phyloP scores from a whole-genome alignment of 73 alveolate species.

The Paramecium sexaurelia region DNA sequence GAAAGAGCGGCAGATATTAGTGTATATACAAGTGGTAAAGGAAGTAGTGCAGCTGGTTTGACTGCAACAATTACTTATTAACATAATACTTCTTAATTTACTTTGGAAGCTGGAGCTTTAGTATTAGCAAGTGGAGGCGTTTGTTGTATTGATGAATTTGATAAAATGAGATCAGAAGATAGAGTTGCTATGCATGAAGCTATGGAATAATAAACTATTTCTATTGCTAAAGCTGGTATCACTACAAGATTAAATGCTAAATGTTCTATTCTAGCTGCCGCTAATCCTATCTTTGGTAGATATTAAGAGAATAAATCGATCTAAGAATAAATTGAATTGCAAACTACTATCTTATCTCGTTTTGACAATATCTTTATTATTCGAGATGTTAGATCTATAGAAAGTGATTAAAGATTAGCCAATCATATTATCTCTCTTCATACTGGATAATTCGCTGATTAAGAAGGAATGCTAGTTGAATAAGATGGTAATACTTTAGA shows the following conservation, averaged over 20 bases:
- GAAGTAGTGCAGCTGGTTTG: constrained; percentile 99
- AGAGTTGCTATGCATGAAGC: constrained; percentile 99
- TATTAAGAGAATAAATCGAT: constrained; percentile 97
- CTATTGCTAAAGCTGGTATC: constrained; percentile 99
- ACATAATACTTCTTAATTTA: constrained; percentile 91
- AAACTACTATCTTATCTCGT: constrained; percentile 98
- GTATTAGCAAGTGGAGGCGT: constrained; percentile 99
- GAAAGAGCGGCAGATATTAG: constrained; percentile 98
- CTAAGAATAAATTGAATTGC: constrained; percentile 98
- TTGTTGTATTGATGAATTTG: constrained; percentile 99
- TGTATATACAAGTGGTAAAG: constrained; percentile 99
- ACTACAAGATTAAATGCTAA: constrained; percentile 97
- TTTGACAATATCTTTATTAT: constrained; percentile 99
- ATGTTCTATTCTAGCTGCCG: constrained; percentile 99
- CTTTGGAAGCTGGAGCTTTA: constrained; percentile 99
- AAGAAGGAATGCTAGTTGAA: constrained; percentile 72
- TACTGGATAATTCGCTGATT: constrained; percentile 75
- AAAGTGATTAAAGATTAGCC: constrained; percentile 94
- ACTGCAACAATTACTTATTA: constrained; percentile 96
- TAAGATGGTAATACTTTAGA: constrained; percentile 78
- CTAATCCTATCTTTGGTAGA: constrained; percentile 99
- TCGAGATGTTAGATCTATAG: constrained; percentile 97
- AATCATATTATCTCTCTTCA: constrained; percentile 95
- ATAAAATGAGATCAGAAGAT: constrained; percentile 99
- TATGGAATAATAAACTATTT: constrained; percentile 99